These are phyloP conservation scores for Raphanus raphanistrum DNA, from an alignment of 345 rosid genomes.

Conservation along the genomic window DNA sequence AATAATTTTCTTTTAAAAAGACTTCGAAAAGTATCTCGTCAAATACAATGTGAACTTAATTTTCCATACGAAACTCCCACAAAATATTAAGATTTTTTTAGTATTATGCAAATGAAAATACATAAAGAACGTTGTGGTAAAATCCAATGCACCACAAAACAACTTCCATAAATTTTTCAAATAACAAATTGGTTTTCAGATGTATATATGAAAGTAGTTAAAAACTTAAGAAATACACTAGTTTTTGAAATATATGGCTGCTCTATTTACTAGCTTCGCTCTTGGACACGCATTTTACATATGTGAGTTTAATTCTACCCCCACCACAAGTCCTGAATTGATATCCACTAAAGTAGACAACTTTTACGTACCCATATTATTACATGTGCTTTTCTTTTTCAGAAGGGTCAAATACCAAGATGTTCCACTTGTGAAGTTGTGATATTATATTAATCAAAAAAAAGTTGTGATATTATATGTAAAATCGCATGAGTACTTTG, in stretches of 20 bases:
- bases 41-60: neutral
- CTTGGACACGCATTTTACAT: slow-evolving; percentile 7
- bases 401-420: neutral
- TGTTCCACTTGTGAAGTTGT: neutral
- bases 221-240: neutral
- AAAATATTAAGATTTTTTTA: neutral
- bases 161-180: neutral
- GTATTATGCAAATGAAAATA: neutral
- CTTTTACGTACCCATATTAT: slow-evolving; percentile 2
- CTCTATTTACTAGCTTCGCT: neutral
- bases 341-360: neutral
- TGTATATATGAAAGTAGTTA: neutral
- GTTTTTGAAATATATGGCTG: neutral
- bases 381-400: slow-evolving; percentile 4
- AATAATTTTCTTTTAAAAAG: neutral
- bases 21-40: slow-evolving; percentile 1
- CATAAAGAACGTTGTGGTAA: neutral
- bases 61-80: neutral
- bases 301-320: slow-evolving; percentile 22
- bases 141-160: neutral
- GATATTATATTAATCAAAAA: too few relatives aligned
- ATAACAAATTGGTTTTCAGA: neutral
- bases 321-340: neutral
- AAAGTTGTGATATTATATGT: neutral
- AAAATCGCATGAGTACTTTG: neutral